phyloP scores from a whole-genome alignment of 257 asterid species.

The Salvia hispanica region DNA sequence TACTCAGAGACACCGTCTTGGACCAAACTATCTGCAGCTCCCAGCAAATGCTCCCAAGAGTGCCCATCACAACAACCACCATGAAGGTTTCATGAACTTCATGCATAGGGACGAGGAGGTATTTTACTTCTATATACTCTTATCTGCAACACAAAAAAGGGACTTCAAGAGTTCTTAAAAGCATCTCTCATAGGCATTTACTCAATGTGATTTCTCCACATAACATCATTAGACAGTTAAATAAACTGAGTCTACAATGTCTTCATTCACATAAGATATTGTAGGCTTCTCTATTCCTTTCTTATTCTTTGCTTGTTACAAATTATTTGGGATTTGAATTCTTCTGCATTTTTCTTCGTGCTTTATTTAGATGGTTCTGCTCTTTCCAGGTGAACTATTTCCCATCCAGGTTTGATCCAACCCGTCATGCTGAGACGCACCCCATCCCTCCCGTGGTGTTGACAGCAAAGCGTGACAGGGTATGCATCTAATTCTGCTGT shows the following conservation, averaged over 20 bases:
- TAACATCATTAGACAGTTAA: slow-evolving; percentile 13
- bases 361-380: slow-evolving; percentile 8
- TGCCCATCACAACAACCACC: slow-evolving; percentile 67
- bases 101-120: slow-evolving; percentile 75
- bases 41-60: slow-evolving; percentile 64
- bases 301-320: background rate
- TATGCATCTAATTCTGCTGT: slow-evolving; percentile 20
- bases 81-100: slow-evolving; percentile 66
- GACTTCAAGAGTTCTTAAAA: background rate
- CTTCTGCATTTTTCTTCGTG: slow-evolving; percentile 16
- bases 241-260: background rate
- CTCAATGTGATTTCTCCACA: background rate
- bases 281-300: background rate
- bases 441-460: slow-evolving; percentile 56
- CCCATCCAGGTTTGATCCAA: slow-evolving; percentile 65
- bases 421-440: slow-evolving; percentile 53
- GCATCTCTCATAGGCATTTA: background rate
- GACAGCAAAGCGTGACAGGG: slow-evolving; percentile 59
- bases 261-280: background rate
- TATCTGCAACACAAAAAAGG: background rate
- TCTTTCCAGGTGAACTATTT: slow-evolving; percentile 57
- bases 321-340: background rate
- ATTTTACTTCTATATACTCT: slow-evolving; percentile 4
- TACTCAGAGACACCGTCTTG: slow-evolving; percentile 72
- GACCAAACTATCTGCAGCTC: slow-evolving; percentile 69